Conservation (phyloP, 208 protist genomes). For the Crithidia expoeki region DNA sequence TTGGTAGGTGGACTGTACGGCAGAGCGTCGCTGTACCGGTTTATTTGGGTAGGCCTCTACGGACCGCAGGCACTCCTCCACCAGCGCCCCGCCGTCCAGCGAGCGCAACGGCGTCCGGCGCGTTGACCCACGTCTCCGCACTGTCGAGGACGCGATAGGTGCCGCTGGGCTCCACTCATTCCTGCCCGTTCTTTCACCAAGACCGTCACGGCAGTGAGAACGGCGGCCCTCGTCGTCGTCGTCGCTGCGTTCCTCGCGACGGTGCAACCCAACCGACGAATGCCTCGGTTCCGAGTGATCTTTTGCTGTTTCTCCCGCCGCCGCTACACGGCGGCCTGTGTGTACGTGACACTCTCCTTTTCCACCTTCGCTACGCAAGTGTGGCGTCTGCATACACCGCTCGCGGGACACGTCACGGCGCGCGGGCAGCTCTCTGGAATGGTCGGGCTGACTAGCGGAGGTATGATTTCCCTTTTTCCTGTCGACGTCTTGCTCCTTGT, state of each 20-base stretch:
- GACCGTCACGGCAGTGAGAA: background rate
- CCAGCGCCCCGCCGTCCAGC: conserved; percentile 27
- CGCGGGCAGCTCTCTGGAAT: background rate
- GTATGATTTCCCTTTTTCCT: too few species aligned
- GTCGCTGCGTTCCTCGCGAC: background rate
- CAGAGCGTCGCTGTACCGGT: conserved; percentile 3
- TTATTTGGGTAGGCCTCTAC: background rate
- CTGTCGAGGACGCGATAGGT: background rate
- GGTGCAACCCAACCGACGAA: background rate
- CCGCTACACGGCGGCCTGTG: background rate
- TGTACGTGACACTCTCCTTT: background rate
- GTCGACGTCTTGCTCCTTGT: background rate
- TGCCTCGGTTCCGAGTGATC: background rate
- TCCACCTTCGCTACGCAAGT: background rate
- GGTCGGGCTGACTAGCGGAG: too few species aligned
- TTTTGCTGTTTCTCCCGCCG: background rate
- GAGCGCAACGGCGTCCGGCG: background rate
- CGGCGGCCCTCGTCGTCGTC: background rate
- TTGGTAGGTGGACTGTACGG: conserved; percentile 19
- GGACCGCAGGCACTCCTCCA: conserved; percentile 24
- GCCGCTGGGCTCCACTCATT: background rate
- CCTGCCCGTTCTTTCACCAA: background rate
- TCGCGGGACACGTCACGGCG: background rate
- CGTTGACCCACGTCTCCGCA: background rate
- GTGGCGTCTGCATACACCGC: background rate